phyloP scores from a whole-genome alignment of 768 basidiomycete genomes.

The Boletus subparvulus region DNA sequence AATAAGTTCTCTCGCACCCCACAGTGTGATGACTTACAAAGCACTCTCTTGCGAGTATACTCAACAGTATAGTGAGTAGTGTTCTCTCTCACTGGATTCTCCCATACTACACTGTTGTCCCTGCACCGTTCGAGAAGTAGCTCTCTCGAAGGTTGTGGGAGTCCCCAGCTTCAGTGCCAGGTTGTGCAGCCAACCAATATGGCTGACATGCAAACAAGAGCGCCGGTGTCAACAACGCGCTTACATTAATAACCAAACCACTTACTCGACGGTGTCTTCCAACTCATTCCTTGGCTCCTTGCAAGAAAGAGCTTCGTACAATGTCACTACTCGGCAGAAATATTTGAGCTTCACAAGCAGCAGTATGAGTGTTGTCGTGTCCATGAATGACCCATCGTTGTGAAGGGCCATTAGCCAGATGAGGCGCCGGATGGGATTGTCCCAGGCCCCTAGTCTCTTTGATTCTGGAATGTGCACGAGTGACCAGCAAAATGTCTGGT shows the following conservation, averaged over 20 bases:
- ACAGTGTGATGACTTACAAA: too few relatives aligned
- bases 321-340: not conserved
- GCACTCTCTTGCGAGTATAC: too few relatives aligned
- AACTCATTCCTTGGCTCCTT: not conserved
- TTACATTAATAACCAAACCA: not conserved
- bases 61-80: too few relatives aligned
- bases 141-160: not conserved
- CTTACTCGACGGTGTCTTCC: not conserved
- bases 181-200: not conserved
- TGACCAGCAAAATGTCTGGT: constrained; percentile 2
- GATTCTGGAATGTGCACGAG: not conserved
- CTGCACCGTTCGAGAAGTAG: too few relatives aligned
- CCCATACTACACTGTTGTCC: too few relatives aligned
- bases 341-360: constrained; percentile 4
- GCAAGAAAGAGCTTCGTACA: not conserved
- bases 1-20: too few relatives aligned
- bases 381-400: not conserved
- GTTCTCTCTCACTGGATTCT: too few relatives aligned
- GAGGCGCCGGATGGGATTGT: not conserved
- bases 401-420: constrained; percentile 4
- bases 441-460: not conserved
- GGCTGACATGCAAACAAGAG: too few relatives aligned
- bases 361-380: not conserved
- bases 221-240: not conserved
- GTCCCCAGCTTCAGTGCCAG: not conserved